Percentiles rank a stretch among this genome's conserved stretches.
Evolutionary conservation across 441 rosid species (phyloP).

Genomic region (Lepidium campestre): DNA sequence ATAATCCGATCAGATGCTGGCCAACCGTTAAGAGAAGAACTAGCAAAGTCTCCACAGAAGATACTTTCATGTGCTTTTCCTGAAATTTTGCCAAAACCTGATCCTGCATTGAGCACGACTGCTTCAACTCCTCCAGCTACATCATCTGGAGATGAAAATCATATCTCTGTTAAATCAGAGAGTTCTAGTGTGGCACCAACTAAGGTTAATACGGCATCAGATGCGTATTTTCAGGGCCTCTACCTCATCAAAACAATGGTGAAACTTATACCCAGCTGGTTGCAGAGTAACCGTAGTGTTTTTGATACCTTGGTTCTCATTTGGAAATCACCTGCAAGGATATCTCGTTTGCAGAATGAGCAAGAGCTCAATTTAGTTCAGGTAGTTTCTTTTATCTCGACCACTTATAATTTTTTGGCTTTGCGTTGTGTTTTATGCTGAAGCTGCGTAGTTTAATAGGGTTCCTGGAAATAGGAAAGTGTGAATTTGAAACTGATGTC

Average conservation of each 20-base stretch:
- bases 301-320: conserved; percentile 88
- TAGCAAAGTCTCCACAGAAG: conserved; percentile 91
- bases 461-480: conserved; percentile 4
- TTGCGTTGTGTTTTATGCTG: conserved; percentile 31
- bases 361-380: conserved; percentile 97
- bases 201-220: conserved; percentile 45
- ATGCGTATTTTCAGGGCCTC: conserved; percentile 97
- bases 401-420: background rate
- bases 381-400: conserved; percentile 43
- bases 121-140: conserved; percentile 57
- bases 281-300: conserved; percentile 79
- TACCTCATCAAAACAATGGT: conserved; percentile 92
- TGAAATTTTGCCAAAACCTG: conserved; percentile 62
- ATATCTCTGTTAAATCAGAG: conserved; percentile 50
- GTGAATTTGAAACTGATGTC: background rate
- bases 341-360: conserved; percentile 85
- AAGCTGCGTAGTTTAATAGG: background rate
- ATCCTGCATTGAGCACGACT: conserved; percentile 20
- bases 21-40: conserved; percentile 93
- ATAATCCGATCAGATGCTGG: conserved; percentile 95
- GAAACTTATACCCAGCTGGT: conserved; percentile 88
- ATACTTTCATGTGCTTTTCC: conserved; percentile 88
- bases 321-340: conserved; percentile 95
- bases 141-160: conserved; percentile 63
- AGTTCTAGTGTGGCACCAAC: conserved; percentile 38